Evolutionary conservation across 768 basidiomycete genomes (phyloP).

Genomic region (Neoboletus subvelutipes): DNA sequence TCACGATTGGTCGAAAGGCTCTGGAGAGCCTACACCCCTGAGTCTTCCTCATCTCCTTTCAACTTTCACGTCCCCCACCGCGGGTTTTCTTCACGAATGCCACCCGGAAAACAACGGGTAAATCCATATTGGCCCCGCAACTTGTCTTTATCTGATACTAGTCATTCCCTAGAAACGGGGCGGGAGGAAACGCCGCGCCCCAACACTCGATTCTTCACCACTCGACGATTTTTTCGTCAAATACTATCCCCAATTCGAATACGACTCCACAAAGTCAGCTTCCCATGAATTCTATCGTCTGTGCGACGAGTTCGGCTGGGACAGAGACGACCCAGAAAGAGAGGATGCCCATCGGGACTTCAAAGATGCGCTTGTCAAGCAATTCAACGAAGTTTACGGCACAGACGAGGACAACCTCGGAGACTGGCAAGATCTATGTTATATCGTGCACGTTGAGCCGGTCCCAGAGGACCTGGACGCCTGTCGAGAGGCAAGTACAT

Average conservation of each 20-base stretch:
- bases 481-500: constrained; percentile 13
- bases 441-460: constrained; percentile 1
- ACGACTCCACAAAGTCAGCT: constrained; percentile 8
- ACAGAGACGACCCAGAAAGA: neutral
- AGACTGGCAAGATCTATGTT: constrained; percentile 13
- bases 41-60: neutral
- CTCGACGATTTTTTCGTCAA: constrained; percentile 5
- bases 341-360: neutral
- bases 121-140: too few relatives aligned
- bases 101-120: neutral
- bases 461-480: constrained; percentile 3
- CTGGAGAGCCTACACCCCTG: neutral
- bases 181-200: neutral
- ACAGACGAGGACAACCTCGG: constrained; percentile 1
- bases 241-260: constrained; percentile 1
- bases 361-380: constrained; percentile 12
- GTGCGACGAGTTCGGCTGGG: constrained; percentile 13
- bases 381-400: constrained; percentile 19
- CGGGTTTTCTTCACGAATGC: constrained; percentile 5
- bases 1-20: neutral
- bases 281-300: constrained; percentile 19
- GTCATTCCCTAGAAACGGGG: neutral
- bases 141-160: neutral
- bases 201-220: neutral
- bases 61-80: too few relatives aligned